These are phyloP conservation scores for Chenopodium quinoa DNA, from an alignment of 148 eudicot species.

Conservation along the genomic window DNA sequence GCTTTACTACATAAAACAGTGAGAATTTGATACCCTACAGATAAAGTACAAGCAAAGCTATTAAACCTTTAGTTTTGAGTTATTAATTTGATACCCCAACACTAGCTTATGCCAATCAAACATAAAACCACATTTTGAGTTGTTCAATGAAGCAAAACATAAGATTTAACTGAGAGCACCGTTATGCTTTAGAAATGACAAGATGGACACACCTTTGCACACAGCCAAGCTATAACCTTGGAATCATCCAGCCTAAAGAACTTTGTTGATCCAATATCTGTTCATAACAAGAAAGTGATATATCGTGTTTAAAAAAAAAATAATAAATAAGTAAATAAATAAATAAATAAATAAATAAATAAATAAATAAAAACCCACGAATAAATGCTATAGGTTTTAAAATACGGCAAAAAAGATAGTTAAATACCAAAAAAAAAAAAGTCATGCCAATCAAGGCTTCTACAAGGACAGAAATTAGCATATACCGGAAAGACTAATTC, in stretches of 20 bases:
- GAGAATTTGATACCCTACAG: background rate
- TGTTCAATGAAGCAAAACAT: background rate
- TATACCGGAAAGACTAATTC: background rate
- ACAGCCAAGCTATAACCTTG: conserved; percentile 84
- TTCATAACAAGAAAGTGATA: conserved; percentile 1
- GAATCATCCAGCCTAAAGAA: conserved; percentile 89
- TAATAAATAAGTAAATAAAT: background rate
- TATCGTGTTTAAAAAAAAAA: background rate
- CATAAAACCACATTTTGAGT: no score
- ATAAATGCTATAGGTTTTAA: background rate
- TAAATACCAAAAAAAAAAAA: background rate
- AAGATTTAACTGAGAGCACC: background rate
- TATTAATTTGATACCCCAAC: no score
- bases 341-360: background rate
- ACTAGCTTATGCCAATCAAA: background rate
- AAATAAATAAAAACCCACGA: background rate
- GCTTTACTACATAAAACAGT: background rate
- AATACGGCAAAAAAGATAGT: background rate
- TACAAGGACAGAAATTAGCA: background rate
- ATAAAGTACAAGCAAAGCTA: background rate
- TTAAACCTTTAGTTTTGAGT: background rate
- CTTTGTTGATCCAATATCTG: conserved; percentile 86
- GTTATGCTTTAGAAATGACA: background rate
- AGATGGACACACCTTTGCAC: conserved; percentile 56
- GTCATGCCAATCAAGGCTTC: background rate